Evolutionary conservation across 306 rosid species (phyloP), one percentile per base, ranked within the genome.

Genomic region (Malus asiatica): DNA sequence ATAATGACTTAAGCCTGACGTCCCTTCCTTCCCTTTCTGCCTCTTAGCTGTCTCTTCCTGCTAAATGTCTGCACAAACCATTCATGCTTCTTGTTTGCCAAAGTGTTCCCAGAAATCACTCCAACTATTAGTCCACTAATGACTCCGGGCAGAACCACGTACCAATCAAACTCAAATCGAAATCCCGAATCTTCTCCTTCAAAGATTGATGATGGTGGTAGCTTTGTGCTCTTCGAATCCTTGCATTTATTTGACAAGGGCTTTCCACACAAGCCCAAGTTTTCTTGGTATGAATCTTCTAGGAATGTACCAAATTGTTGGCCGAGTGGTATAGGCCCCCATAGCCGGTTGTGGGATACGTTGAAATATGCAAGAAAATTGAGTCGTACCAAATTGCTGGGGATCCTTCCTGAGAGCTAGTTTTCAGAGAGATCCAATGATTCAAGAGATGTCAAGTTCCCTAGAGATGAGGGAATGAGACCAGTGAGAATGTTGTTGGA

Each of bases 381-480:
- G 53, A 71, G 57, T 4, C 55, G 46, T 0, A n/a, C 29, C 32
- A 71, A 32, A 19, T 15, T 16, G 10, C 8, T 2, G 30, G 84
- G 77, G 53, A 80, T 80, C 62, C 2, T 30, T 68, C 80, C 58
- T 5, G 74, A 71, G 55, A 81, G 68, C 46, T 55, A 22, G 32
- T 81, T 81, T 1, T 12, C 2, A 22, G 77, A 80, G 10, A 76
- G 70, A 38, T 80, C 77, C 8, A 80, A 42, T 0, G 80, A 70
- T 29, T 80, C 73, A 4, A 76, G 80, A 11, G 11, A 18, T 8
- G 57, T 27, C 70, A 80, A 23, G 23, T 69, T 64, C 16, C 63
- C 38, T 19, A 76, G 1, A 1, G 77, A 62, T 20, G 73, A 70
- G 1, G 83, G 83, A 6, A 75, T 53, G 42, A 1, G 42, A 63